phyloP scores from a whole-genome alignment of 2,329 filamentous ascomycete species.

The Cryphonectria nitschkei region DNA sequence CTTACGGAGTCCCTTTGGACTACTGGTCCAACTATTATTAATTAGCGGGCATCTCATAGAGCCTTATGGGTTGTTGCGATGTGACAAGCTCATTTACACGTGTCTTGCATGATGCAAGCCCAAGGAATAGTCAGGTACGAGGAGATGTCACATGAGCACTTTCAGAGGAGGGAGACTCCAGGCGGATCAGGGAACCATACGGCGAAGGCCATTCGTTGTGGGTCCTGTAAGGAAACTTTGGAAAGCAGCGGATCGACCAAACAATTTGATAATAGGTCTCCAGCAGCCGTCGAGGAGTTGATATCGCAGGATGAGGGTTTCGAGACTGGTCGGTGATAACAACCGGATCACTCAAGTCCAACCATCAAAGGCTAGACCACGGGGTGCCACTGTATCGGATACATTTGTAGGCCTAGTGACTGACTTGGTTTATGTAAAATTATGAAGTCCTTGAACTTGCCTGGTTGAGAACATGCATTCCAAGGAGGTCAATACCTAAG shows the following conservation, averaged over 20 bases:
- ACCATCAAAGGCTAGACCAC: too few relatives aligned
- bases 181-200: not conserved
- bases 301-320: too few relatives aligned
- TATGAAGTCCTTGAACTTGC: too few relatives aligned
- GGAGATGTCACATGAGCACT: not conserved
- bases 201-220: not conserved
- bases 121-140: not conserved
- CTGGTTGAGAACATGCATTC: not conserved
- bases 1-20: not conserved
- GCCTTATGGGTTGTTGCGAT: not conserved
- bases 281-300: too few relatives aligned
- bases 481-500: not conserved
- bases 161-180: not conserved
- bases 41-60: not conserved
- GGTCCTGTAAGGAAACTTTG: too few relatives aligned
- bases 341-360: too few relatives aligned
- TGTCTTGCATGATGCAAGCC: slow-evolving; percentile 1
- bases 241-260: too few relatives aligned
- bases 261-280: too few relatives aligned
- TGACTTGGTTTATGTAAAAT: too few relatives aligned
- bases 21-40: not conserved
- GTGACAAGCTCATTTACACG: not conserved
- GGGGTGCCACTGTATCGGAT: too few relatives aligned
- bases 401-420: too few relatives aligned
- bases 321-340: too few relatives aligned